Conservation (phyloP, 768 basidiomycete genomes). For the Lactarius akahatsu region DNA sequence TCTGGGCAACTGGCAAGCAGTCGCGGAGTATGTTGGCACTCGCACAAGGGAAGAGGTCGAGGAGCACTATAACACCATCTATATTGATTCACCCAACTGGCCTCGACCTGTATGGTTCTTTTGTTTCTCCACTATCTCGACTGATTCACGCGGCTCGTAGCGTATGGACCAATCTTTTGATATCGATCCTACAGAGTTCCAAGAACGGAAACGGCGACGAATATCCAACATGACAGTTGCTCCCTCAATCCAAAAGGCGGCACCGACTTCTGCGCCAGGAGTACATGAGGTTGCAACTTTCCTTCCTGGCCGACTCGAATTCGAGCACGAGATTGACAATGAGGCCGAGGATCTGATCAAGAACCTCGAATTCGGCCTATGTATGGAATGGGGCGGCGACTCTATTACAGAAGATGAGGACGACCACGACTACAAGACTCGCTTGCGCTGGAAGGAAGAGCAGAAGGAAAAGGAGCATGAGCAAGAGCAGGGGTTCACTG, state of each 20-base stretch:
- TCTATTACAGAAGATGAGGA: slow-evolving; percentile 74
- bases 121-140: slow-evolving; percentile 17
- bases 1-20: slow-evolving; percentile 95
- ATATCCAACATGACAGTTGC: slow-evolving; percentile 72
- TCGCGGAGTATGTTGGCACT: slow-evolving; percentile 92
- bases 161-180: slow-evolving; percentile 60
- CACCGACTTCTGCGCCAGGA: slow-evolving; percentile 86
- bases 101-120: slow-evolving; percentile 67
- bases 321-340: slow-evolving; percentile 96
- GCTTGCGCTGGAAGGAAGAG: slow-evolving; percentile 44
- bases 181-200: slow-evolving; percentile 79
- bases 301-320: slow-evolving; percentile 96
- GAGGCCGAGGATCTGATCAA: slow-evolving; percentile 95
- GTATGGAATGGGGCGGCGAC: slow-evolving; percentile 81
- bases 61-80: slow-evolving; percentile 79
- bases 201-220: slow-evolving; percentile 82
- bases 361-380: slow-evolving; percentile 94
- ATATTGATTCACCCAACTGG: slow-evolving; percentile 76
- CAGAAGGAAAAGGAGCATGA: slow-evolving; percentile 36
- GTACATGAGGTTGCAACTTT: slow-evolving; percentile 91
- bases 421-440: slow-evolving; percentile 66
- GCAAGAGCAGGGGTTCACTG: slow-evolving; percentile 28
- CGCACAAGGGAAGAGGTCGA: slow-evolving; percentile 93
- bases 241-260: slow-evolving; percentile 61
- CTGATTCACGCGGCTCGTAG: slow-evolving; percentile 28